A percentile compares a stretch with the other conserved stretches of the same genome.
phyloP scores from a whole-genome alignment of 176 grass and related monocot species.

The Juncus effusus region DNA sequence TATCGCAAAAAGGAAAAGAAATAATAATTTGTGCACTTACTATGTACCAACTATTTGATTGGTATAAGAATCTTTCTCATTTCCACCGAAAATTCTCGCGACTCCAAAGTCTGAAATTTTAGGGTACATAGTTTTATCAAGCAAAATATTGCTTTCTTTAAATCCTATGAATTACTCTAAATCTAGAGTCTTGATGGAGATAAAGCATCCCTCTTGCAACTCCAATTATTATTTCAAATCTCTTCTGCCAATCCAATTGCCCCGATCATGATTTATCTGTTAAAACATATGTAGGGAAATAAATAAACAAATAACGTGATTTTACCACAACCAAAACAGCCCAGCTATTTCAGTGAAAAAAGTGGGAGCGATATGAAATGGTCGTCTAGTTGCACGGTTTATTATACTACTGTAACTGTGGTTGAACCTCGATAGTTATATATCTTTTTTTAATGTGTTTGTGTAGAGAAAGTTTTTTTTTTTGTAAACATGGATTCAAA shows the following conservation, averaged over 20 bases:
- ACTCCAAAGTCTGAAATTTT: slow-evolving; percentile 94
- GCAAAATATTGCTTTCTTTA: slow-evolving; percentile 86
- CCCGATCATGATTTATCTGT: slow-evolving; percentile 48
- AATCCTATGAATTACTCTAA: slow-evolving; percentile 82
- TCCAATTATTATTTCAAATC: slow-evolving; percentile 73
- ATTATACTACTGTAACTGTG: slow-evolving; percentile 40
- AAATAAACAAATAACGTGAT: background rate
- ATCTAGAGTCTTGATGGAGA: slow-evolving; percentile 81
- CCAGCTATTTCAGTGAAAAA: slow-evolving; percentile 36
- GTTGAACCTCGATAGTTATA: slow-evolving; percentile 36
- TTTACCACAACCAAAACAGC: slow-evolving; percentile 43
- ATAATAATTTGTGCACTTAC: slow-evolving; percentile 35
- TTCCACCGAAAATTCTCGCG: slow-evolving; percentile 63
- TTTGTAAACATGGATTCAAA: no score
- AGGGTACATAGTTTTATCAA: slow-evolving; percentile 73
- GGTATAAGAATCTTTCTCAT: slow-evolving; percentile 57
- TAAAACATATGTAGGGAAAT: background rate
- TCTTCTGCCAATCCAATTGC: slow-evolving; percentile 49
- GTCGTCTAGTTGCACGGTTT: slow-evolving; percentile 36
- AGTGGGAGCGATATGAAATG: slow-evolving; percentile 36
- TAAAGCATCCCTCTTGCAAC: slow-evolving; percentile 75
- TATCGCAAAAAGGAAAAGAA: background rate
- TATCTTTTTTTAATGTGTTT: background rate
- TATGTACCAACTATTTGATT: slow-evolving; percentile 80
- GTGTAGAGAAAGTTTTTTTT: background rate